A percentile compares a stretch with the other conserved stretches of the same genome.
These are phyloP conservation scores for Arabis hirsuta DNA, from an alignment of 345 rosid genomes.

Conservation along the genomic window DNA sequence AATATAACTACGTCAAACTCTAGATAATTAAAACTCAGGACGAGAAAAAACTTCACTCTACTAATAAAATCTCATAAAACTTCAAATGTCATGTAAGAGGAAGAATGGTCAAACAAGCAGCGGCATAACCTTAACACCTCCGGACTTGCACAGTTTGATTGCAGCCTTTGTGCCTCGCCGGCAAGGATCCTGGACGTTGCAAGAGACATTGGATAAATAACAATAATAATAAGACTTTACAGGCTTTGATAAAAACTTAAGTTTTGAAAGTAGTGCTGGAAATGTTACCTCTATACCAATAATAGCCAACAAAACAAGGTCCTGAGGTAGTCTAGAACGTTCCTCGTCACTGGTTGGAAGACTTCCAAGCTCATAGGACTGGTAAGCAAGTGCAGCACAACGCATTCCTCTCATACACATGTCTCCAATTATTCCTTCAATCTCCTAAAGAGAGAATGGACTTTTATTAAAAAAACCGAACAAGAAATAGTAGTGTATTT, in stretches of 20 bases:
- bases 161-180: constrained; percentile 66
- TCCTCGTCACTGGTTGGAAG: constrained; percentile 53
- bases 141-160: constrained; percentile 57
- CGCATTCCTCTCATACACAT: constrained; percentile 81
- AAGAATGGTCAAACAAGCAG: neutral
- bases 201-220: neutral
- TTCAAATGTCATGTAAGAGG: constrained; percentile 16
- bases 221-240: neutral
- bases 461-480: neutral
- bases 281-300: constrained; percentile 83
- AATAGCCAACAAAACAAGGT: constrained; percentile 82
- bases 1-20: constrained; percentile 13
- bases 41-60: neutral
- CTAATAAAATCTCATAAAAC: neutral
- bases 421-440: constrained; percentile 56
- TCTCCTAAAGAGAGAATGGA: constrained; percentile 46
- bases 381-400: constrained; percentile 86
- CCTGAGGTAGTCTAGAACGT: constrained; percentile 36
- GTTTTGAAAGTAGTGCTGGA: neutral
- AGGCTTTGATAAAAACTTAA: no score
- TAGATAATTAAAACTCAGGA: no score
- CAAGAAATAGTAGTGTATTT: neutral
- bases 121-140: constrained; percentile 67
- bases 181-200: constrained; percentile 76
- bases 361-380: constrained; percentile 51